Evolutionary conservation across 2,329 filamentous ascomycete genomes (phyloP).

Genomic region (Verticillium nonalfalfae): DNA sequence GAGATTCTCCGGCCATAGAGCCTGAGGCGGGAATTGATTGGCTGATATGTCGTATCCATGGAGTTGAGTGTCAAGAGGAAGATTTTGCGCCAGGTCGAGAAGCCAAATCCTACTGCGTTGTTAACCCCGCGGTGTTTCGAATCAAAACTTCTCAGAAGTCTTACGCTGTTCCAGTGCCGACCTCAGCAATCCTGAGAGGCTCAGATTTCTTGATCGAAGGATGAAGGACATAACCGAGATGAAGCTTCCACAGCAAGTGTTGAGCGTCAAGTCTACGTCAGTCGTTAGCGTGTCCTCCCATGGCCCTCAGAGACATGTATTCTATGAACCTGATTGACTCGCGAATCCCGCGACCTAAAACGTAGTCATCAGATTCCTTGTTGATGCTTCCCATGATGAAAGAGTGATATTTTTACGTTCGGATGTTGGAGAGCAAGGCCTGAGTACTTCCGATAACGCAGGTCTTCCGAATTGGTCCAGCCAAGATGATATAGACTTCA

Average conservation of each 20-base stretch:
- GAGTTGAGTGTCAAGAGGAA: not conserved
- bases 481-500: too few species aligned
- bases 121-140: not conserved
- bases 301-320: not conserved
- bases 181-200: not conserved
- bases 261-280: not conserved
- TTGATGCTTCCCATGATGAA: not conserved
- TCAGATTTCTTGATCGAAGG: not conserved
- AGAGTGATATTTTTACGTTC: too few species aligned
- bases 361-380: not conserved
- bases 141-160: not conserved
- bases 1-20: not conserved
- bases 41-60: not conserved
- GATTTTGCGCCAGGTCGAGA: not conserved
- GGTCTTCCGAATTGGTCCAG: too few species aligned
- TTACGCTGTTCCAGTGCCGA: not conserved
- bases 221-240: not conserved
- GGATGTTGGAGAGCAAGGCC: too few species aligned
- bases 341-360: not conserved
- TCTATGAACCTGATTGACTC: not conserved
- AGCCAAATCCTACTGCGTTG: not conserved
- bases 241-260: not conserved
- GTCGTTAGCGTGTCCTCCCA: not conserved
- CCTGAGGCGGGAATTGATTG: not conserved
- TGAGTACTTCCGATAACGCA: too few species aligned